These are phyloP conservation scores for Aschersonia sp. DNA, from an alignment of 2,329 filamentous ascomycete genomes.

Conservation along the genomic window DNA sequence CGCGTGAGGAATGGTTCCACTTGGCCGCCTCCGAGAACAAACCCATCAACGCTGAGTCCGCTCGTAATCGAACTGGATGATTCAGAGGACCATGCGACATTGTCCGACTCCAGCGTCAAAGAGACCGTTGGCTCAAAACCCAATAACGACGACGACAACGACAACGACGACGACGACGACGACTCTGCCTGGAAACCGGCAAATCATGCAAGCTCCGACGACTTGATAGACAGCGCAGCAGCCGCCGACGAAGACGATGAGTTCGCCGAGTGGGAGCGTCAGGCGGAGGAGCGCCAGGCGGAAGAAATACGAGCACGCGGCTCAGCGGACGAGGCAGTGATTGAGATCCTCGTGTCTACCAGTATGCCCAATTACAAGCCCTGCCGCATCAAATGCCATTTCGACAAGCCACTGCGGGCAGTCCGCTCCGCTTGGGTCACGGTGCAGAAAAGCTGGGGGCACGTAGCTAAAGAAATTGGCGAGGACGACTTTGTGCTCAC, in stretches of 20 bases:
- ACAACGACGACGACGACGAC: too few species aligned
- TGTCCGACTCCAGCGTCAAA: neutral
- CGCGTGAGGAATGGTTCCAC: neutral
- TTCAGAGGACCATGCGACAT: slow-evolving; percentile 13
- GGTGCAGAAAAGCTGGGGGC: slow-evolving; percentile 33
- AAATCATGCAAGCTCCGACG: neutral
- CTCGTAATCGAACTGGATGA: slow-evolving; percentile 15
- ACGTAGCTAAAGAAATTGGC: slow-evolving; percentile 22
- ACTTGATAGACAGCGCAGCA: slow-evolving; percentile 6
- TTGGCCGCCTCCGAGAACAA: neutral
- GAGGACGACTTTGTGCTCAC: slow-evolving; percentile 56
- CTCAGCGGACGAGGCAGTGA: slow-evolving; percentile 9
- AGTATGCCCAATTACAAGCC: slow-evolving; percentile 44
- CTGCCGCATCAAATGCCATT: slow-evolving; percentile 45
- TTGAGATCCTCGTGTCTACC: slow-evolving; percentile 41
- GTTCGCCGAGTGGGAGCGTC: slow-evolving; percentile 28
- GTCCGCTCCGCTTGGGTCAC: slow-evolving; percentile 58
- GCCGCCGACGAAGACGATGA: slow-evolving; percentile 23
- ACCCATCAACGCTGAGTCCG: neutral
- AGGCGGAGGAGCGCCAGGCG: slow-evolving; percentile 15
- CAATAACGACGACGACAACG: too few species aligned
- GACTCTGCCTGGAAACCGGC: too few species aligned
- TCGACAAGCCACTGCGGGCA: slow-evolving; percentile 52
- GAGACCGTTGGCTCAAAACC: too few species aligned
- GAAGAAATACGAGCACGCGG: slow-evolving; percentile 7